Evolutionary conservation across 1,284 basidiomycete genomes (phyloP).

Genomic region (Leccinum variabile): DNA sequence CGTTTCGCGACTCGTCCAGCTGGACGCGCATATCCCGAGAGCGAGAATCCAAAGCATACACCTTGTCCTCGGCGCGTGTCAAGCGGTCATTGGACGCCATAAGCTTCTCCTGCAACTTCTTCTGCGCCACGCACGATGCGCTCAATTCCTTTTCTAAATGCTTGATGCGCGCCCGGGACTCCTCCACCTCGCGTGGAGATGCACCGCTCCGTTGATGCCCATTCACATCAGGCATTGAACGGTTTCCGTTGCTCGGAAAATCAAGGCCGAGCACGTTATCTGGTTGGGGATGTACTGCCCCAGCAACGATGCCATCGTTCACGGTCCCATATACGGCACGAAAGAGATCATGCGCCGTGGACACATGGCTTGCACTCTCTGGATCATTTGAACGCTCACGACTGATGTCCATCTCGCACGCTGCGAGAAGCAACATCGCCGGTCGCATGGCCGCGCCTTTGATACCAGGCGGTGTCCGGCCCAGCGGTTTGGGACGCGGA

Average conservation of each 20-base stretch:
- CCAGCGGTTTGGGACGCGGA: slow-evolving; percentile 10
- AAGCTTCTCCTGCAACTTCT: slow-evolving; percentile 23
- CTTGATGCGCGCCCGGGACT: slow-evolving; percentile 16
- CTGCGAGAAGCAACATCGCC: slow-evolving; percentile 31
- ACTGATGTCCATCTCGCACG: slow-evolving; percentile 35
- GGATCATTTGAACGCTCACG: slow-evolving; percentile 24
- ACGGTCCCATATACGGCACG: slow-evolving; percentile 31
- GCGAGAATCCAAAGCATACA: slow-evolving; percentile 20
- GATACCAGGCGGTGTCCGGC: slow-evolving; percentile 13
- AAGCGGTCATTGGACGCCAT: slow-evolving; percentile 16
- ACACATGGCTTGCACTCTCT: slow-evolving; percentile 22
- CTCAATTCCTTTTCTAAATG: slow-evolving; percentile 28
- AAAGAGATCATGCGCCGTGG: slow-evolving; percentile 30
- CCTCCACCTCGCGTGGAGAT: slow-evolving; percentile 1
- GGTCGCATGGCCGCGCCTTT: slow-evolving; percentile 27
- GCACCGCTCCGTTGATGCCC: slow-evolving; percentile 2
- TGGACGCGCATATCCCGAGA: slow-evolving; percentile 20
- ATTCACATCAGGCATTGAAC: slow-evolving; percentile 1
- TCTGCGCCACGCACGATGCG: slow-evolving; percentile 13
- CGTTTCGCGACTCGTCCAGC: slow-evolving; percentile 22
- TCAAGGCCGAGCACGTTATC: slow-evolving; percentile 31
- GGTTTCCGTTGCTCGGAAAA: slow-evolving; percentile 19
- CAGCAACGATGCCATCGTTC: slow-evolving; percentile 22
- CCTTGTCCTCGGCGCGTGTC: slow-evolving; percentile 17
- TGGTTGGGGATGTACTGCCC: slow-evolving; percentile 11